phyloP scores from a whole-genome alignment of 768 basidiomycete species.

The Tylopilus subfusipes region DNA sequence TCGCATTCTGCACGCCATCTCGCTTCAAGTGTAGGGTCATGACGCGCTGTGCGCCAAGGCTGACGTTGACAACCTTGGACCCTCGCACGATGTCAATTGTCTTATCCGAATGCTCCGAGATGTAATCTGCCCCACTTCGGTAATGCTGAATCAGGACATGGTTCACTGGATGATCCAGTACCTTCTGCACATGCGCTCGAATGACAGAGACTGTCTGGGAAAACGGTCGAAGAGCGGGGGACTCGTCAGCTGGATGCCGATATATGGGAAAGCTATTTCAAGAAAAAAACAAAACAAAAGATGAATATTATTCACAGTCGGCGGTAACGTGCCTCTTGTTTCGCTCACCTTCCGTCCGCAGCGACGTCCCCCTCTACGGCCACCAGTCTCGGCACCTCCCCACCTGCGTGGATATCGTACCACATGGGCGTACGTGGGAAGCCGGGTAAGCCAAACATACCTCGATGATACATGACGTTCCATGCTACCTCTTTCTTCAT shows the following conservation, averaged over 20 bases:
- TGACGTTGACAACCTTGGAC: constrained; percentile 77
- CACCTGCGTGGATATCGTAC: constrained; percentile 43
- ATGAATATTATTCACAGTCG: constrained; percentile 4
- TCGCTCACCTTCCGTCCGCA: constrained; percentile 45
- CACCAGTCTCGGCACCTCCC: constrained; percentile 66
- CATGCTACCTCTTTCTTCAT: constrained; percentile 65
- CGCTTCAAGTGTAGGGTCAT: constrained; percentile 75
- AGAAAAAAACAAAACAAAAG: not conserved
- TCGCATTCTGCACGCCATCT: constrained; percentile 31
- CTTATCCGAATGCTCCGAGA: constrained; percentile 86
- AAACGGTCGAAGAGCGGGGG: constrained; percentile 64
- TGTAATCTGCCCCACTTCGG: constrained; percentile 75
- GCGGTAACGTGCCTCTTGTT: constrained; percentile 12
- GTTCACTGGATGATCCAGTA: constrained; percentile 65
- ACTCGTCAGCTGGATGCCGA: constrained; percentile 78
- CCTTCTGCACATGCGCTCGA: constrained; percentile 56
- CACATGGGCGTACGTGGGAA: not conserved
- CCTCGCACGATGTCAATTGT: constrained; percentile 76
- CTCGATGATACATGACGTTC: constrained; percentile 72
- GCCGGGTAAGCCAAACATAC: constrained; percentile 33
- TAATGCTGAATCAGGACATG: constrained; percentile 83
- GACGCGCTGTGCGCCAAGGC: constrained; percentile 69
- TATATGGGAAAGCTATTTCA: constrained; percentile 68
- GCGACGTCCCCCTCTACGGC: constrained; percentile 58
- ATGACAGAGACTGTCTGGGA: constrained; percentile 66